Conservation (phyloP, 257 asterid genomes). For the Rubia yunnanensis region DNA sequence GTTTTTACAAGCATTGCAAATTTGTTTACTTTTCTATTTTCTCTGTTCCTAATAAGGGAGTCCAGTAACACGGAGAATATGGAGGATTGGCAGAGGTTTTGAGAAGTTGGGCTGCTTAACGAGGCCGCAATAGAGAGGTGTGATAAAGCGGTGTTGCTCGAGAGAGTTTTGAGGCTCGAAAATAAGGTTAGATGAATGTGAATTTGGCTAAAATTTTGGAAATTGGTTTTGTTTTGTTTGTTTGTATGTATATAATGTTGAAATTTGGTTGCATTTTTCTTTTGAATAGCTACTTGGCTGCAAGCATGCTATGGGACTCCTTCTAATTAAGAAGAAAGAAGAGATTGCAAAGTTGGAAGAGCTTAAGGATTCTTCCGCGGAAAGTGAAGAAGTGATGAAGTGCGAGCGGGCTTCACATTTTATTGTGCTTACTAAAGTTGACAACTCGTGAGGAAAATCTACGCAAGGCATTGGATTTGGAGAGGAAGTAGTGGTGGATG, state of each 20-base stretch:
- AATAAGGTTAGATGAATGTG: conserved; percentile 43
- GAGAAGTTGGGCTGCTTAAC: conserved; percentile 71
- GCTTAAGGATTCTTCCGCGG: conserved; percentile 50
- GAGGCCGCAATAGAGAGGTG: conserved; percentile 62
- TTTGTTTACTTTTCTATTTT: no score
- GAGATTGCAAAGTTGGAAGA: conserved; percentile 58
- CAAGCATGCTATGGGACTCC: conserved; percentile 80
- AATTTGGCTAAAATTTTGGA: no score
- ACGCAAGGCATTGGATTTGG: conserved; percentile 51
- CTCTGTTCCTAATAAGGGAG: no score
- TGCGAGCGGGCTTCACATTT: conserved; percentile 68
- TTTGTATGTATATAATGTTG: neutral
- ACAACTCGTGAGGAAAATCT: conserved; percentile 67
- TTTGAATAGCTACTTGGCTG: conserved; percentile 62
- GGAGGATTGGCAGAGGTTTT: conserved; percentile 88
- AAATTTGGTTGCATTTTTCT: neutral
- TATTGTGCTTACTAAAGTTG: conserved; percentile 58
- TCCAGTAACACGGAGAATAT: conserved; percentile 32
- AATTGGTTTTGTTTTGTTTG: neutral
- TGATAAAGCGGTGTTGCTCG: conserved; percentile 57
- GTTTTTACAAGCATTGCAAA: no score
- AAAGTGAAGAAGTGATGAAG: conserved; percentile 57
- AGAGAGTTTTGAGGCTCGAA: conserved; percentile 49
- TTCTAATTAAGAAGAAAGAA: conserved; percentile 80
- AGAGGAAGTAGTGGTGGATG: conserved; percentile 67